Conservation (phyloP, 768 basidiomycete species). For the Jaapia argillacea region DNA sequence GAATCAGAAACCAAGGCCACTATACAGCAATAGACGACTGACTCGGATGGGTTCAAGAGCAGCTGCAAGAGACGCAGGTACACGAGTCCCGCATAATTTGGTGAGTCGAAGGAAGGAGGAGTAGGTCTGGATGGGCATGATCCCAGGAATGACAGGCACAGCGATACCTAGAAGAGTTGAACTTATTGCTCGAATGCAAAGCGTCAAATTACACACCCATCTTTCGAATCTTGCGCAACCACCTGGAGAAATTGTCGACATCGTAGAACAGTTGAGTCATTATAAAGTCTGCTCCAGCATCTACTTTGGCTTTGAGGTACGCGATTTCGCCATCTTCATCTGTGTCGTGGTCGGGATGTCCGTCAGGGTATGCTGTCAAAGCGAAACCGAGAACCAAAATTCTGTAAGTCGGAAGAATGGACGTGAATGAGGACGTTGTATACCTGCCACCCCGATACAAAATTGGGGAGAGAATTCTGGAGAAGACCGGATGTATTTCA, state of each 20-base stretch:
- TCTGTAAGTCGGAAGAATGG: constrained; percentile 1
- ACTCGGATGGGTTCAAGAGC: constrained; percentile 74
- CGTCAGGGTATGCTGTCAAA: constrained; percentile 78
- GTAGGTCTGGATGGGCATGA: constrained; percentile 98
- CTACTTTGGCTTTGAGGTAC: constrained; percentile 76
- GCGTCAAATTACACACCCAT: constrained; percentile 48
- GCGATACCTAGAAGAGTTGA: constrained; percentile 88
- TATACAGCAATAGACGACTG: constrained; percentile 13
- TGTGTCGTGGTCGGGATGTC: constrained; percentile 54
- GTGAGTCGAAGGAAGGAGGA: constrained; percentile 86
- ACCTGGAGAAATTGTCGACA: constrained; percentile 72
- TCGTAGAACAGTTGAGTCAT: constrained; percentile 98
- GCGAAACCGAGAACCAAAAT: neutral
- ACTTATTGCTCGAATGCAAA: too few relatives aligned
- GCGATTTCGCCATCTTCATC: constrained; percentile 56
- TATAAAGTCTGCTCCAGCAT: constrained; percentile 94
- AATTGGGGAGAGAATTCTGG: constrained; percentile 77
- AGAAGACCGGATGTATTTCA: constrained; percentile 73
- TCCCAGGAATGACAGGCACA: constrained; percentile 87
- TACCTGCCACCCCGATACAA: constrained; percentile 94
- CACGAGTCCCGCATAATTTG: constrained; percentile 75
- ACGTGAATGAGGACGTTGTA: constrained; percentile 20
- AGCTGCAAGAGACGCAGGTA: constrained; percentile 57
- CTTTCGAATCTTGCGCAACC: constrained; percentile 63
- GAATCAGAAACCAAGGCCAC: neutral